Conservation (phyloP, 495 filamentous ascomycete species). For the Collariella sp. region DNA sequence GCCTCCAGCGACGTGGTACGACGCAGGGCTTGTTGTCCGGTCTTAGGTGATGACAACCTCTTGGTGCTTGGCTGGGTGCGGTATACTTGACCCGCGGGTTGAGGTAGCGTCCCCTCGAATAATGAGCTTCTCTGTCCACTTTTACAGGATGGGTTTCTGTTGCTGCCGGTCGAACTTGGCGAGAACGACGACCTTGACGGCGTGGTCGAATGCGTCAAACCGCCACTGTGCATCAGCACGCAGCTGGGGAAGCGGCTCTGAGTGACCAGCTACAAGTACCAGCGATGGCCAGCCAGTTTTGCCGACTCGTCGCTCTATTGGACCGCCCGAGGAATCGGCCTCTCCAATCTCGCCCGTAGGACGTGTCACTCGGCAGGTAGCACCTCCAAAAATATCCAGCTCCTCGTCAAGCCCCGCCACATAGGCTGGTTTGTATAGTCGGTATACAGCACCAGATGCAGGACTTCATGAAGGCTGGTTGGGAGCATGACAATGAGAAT, state of each 20-base stretch:
- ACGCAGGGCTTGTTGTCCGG: constrained; percentile 6
- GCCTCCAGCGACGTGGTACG: constrained; percentile 18
- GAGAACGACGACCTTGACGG: constrained; percentile 25
- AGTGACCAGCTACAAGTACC: constrained; percentile 26
- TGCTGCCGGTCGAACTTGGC: constrained; percentile 13
- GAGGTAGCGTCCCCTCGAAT: not conserved
- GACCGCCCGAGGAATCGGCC: constrained; percentile 19
- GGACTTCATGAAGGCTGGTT: constrained; percentile 15
- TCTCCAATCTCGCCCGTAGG: constrained; percentile 14
- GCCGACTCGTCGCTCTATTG: constrained; percentile 11
- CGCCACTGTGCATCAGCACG: constrained; percentile 25
- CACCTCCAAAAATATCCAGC: constrained; percentile 7
- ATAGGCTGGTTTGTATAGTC: constrained; percentile 7
- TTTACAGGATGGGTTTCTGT: constrained; percentile 11
- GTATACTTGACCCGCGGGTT: not conserved
- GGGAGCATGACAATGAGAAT: constrained; percentile 17
- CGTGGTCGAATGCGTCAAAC: constrained; percentile 25
- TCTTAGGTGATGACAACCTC: not conserved
- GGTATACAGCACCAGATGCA: constrained; percentile 10
- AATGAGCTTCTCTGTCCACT: not conserved
- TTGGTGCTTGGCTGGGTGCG: not conserved
- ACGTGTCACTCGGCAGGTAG: constrained; percentile 10
- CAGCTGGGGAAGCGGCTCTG: constrained; percentile 19
- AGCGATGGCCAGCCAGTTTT: constrained; percentile 24
- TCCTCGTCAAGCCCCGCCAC: not conserved